Conservation (phyloP, 169 alveolate species). For the Plasmodium yoelii region DNA sequence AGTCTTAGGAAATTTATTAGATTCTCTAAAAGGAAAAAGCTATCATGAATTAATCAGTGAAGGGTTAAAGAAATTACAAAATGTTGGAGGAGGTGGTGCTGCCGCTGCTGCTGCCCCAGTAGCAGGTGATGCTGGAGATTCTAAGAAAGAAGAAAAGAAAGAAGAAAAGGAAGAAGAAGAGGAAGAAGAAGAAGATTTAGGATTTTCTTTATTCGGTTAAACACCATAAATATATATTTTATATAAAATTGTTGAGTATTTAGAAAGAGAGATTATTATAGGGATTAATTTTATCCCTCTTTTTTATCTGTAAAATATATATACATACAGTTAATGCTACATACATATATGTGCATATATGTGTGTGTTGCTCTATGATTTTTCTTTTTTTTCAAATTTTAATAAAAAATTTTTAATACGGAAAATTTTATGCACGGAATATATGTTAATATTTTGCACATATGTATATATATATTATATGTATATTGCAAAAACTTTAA, state of each 20-base stretch:
- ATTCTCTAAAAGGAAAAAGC: constrained; percentile 80
- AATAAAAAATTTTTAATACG: background rate
- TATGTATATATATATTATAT: background rate
- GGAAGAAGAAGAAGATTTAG: constrained; percentile 88
- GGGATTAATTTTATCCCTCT: background rate
- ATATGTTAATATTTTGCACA: background rate
- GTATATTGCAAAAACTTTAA: background rate
- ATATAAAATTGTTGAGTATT: background rate
- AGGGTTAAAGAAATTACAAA: constrained; percentile 83
- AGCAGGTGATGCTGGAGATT: constrained; percentile 78
- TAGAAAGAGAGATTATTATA: background rate
- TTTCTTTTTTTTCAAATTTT: background rate
- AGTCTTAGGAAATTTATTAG: constrained; percentile 77
- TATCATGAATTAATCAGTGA: constrained; percentile 84
- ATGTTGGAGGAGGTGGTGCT: constrained; percentile 82
- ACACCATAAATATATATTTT: background rate
- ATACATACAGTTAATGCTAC: too few species aligned
- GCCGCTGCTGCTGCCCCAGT: constrained; percentile 81
- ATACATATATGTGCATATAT: background rate
- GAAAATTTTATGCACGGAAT: background rate
- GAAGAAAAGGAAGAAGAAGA: constrained; percentile 84
- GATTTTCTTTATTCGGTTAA: constrained; percentile 87
- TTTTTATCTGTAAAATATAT: constrained; percentile 9
- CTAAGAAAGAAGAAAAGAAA: constrained; percentile 78
- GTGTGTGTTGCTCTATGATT: background rate